Conservation (phyloP, 169 alveolate genomes). For the Plasmodium knowlesi region DNA sequence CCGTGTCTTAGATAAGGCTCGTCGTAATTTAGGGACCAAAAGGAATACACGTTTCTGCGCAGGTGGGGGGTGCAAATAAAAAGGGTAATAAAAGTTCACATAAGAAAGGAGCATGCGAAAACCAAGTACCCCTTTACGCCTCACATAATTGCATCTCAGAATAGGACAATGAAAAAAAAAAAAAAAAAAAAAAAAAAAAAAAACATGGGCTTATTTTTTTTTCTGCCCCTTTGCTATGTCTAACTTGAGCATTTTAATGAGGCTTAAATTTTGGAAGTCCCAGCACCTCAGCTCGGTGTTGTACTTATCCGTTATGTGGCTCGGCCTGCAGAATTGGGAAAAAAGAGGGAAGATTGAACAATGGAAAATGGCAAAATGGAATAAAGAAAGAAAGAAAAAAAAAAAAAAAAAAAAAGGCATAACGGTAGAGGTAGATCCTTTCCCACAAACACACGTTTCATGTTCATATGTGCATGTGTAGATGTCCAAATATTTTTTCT, state of each 20-base stretch:
- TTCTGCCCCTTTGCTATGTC: background rate
- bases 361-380: background rate
- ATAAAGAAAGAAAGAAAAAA: background rate
- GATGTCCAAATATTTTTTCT: background rate
- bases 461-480: background rate
- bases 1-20: constrained; percentile 47
- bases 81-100: background rate
- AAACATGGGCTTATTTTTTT: background rate
- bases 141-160: background rate
- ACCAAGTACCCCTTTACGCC: background rate
- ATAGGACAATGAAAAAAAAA: background rate
- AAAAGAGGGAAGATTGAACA: background rate
- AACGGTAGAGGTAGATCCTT: background rate
- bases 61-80: background rate
- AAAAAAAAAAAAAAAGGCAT: background rate
- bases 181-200: background rate
- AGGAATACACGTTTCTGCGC: constrained; percentile 49
- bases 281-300: constrained; percentile 69
- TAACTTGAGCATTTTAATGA: constrained; percentile 37
- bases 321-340: constrained; percentile 21
- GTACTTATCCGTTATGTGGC: constrained; percentile 59
- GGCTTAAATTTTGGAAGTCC: constrained; percentile 68
- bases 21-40: constrained; percentile 74
- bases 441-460: background rate
- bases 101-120: background rate